phyloP scores from a whole-genome alignment of 371 early-diverging fungal genomes.

The Mucor irregularis region DNA sequence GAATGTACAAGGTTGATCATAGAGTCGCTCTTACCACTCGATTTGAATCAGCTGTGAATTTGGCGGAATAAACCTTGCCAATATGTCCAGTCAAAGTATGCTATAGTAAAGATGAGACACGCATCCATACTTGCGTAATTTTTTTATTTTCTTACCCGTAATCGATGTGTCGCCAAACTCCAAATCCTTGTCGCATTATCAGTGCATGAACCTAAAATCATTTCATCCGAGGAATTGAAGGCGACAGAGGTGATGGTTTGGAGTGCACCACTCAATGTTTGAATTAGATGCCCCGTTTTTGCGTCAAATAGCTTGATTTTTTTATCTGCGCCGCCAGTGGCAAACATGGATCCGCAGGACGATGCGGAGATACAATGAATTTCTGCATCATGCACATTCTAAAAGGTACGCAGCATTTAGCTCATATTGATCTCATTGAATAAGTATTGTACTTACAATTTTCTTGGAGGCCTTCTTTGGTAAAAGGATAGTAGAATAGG shows the following conservation, averaged over 20 bases:
- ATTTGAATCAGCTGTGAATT: constrained; percentile 79
- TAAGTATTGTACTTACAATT: constrained; percentile 11
- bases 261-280: constrained; percentile 80
- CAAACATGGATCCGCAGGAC: constrained; percentile 74
- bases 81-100: constrained; percentile 95
- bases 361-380: constrained; percentile 82
- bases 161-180: constrained; percentile 74
- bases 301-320: constrained; percentile 83
- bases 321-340: constrained; percentile 88
- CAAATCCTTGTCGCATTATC: constrained; percentile 91
- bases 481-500: constrained; percentile 12
- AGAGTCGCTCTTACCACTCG: constrained; percentile 60
- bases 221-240: constrained; percentile 78
- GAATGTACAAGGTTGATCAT: background rate
- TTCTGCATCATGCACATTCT: constrained; percentile 75
- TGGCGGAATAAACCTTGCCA: constrained; percentile 88
- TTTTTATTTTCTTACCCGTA: constrained; percentile 39
- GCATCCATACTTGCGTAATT: background rate
- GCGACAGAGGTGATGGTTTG: constrained; percentile 83
- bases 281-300: constrained; percentile 63
- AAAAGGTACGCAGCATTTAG: background rate
- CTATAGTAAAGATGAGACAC: constrained; percentile 34
- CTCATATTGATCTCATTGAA: background rate
- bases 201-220: constrained; percentile 84
- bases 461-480: constrained; percentile 15